Conservation (phyloP, 2,329 filamentous ascomycete species). For the Amphichorda felina region DNA sequence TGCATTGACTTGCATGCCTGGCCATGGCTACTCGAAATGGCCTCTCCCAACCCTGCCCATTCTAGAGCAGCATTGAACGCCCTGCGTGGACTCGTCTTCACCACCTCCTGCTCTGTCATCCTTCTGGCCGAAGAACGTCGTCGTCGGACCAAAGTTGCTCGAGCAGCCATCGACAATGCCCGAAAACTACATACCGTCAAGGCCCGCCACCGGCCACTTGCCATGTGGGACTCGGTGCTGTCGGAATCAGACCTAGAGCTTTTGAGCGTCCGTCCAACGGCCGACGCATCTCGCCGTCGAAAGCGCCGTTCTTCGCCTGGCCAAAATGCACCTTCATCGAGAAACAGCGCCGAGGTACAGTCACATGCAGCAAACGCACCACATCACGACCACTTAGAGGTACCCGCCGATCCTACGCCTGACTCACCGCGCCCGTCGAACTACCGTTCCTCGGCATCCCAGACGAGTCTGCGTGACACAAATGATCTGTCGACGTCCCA, state of each 20-base stretch:
- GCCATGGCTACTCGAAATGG: conserved; percentile 30
- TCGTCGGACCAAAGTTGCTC: conserved; percentile 38
- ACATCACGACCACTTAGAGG: too few species aligned
- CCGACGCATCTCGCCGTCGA: background rate
- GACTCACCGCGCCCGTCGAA: too few species aligned
- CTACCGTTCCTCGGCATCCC: too few species aligned
- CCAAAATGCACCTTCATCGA: too few species aligned
- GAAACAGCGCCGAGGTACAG: too few species aligned
- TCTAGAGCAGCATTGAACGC: conserved; percentile 43
- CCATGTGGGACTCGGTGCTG: background rate
- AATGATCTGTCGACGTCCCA: too few species aligned
- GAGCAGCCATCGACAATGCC: conserved; percentile 38
- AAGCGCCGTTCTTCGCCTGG: background rate
- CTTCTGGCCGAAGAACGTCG: conserved; percentile 44
- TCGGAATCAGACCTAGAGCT: conserved; percentile 1
- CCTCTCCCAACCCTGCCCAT: conserved; percentile 33
- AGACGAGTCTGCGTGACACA: too few species aligned
- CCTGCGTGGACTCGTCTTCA: conserved; percentile 41
- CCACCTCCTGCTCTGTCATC: conserved; percentile 44
- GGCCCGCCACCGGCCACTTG: conserved; percentile 13
- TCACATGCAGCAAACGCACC: too few species aligned
- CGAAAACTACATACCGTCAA: conserved; percentile 32
- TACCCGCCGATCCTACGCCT: too few species aligned
- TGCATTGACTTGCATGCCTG: too few species aligned
- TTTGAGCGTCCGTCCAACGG: background rate